Percentiles rank a stretch among this genome's conserved stretches.
Conservation (phyloP, 2,329 filamentous ascomycete species). For the Daldinia sp. region DNA sequence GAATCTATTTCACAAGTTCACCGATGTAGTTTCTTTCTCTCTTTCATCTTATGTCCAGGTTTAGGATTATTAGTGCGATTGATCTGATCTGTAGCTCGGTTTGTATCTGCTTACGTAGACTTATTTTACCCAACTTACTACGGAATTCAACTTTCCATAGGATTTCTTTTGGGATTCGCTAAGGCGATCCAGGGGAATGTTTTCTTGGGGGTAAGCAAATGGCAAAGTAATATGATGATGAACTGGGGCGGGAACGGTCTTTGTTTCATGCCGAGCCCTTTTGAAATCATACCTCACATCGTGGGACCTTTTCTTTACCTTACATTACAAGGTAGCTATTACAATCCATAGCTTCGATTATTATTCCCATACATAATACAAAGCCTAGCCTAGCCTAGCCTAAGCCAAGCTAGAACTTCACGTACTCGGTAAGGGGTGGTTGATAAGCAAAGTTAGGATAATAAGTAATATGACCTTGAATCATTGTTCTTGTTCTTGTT, state of each 20-base stretch:
- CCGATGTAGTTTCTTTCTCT: background rate
- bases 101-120: conserved; percentile 32
- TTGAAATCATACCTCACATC: conserved; percentile 12
- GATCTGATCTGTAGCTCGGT: background rate
- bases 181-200: conserved; percentile 29
- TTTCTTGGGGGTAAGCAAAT: conserved; percentile 15
- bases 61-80: conserved; percentile 21
- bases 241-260: conserved; percentile 25
- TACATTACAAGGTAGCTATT: background rate
- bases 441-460: background rate
- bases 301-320: no score
- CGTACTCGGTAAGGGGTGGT: background rate
- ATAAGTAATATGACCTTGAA: background rate
- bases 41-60: background rate
- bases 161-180: conserved; percentile 12
- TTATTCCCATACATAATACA: background rate
- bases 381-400: no score
- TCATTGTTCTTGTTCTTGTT: background rate
- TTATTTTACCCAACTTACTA: conserved; percentile 7
- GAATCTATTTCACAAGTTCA: background rate
- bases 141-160: conserved; percentile 11
- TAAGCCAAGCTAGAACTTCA: no score
- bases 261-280: conserved; percentile 20
- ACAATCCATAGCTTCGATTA: background rate
- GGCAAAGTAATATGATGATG: background rate